Percentiles rank a stretch among this genome's conserved stretches.
Evolutionary conservation across 2,329 filamentous ascomycete species (phyloP).

Genomic region (Colletotrichum sp.): DNA sequence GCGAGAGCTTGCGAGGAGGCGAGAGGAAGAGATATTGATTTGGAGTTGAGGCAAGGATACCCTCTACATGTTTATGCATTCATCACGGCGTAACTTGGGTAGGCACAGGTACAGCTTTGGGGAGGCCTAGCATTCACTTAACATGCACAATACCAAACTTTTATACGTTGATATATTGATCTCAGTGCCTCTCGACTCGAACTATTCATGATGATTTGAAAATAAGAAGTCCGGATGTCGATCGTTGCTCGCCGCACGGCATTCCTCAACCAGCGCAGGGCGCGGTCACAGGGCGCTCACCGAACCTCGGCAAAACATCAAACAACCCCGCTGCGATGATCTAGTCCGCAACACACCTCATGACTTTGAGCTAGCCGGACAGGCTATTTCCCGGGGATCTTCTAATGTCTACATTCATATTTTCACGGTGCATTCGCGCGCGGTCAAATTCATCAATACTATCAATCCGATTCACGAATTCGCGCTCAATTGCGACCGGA

Average conservation of each 20-base stretch:
- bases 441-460: neutral
- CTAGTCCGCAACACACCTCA: neutral
- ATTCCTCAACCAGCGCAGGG: neutral
- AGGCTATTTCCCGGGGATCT: neutral
- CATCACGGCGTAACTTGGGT: neutral
- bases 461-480: neutral
- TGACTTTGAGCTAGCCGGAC: neutral
- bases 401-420: neutral
- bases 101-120: neutral
- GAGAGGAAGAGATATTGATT: conserved; percentile 53
- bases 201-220: neutral
- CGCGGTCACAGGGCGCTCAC: conserved; percentile 9
- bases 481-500: neutral
- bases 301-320: conserved; percentile 21
- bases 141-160: neutral
- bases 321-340: neutral
- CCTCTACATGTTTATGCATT: neutral
- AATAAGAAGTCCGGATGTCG: neutral
- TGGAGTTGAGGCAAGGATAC: neutral
- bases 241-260: neutral
- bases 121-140: neutral
- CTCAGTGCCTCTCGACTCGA: neutral
- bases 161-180: neutral
- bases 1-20: conserved; percentile 56
- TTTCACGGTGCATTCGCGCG: neutral